Base-by-base conservation (phyloP, 768 basidiomycete genomes). In the Peribolospora baueri region DNA sequence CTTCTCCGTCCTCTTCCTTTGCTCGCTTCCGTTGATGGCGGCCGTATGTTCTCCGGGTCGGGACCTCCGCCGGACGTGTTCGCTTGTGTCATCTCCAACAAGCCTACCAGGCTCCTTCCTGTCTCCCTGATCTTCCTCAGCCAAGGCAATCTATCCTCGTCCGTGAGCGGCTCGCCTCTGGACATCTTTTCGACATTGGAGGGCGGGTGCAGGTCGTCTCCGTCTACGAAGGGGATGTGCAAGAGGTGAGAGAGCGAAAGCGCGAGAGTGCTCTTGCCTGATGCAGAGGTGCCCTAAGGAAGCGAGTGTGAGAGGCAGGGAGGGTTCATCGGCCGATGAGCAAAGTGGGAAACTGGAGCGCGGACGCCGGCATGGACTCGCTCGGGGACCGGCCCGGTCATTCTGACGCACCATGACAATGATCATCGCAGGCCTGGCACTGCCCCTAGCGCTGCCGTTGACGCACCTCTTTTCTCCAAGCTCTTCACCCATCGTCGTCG, bases 171-270 rank as follows among this genome's bases (percentile, higher is more conserved):
- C 36, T 71, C 67, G 0, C 86, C 86, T 1, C 69, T 64, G 4
- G 77, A 68, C 88, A 95, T 93, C 74, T 95, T 97, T 39, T 75
- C 79, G 46, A 91, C 75, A 66, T 91, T 91, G 9, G 74, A 67
- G 36, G 71, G 63, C 0, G 88, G 82, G 64, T 95, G 90, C 39
- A 93, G 72, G 58, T 82, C 79, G 65, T 93, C 88, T 39, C 82
- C 90, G 63, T 95, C 90, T 57, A 86, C 70, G 69, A 82, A 91
- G 1, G 85, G 80, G 57, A 85, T 42, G 38, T 14, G 42, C 38
- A 37, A 8, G 36, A 42, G 8, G 13, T 0, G 7, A 25, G 37
- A 50, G 51, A 48, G 46, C 4, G 41, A 52, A 60, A 54, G 38
- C 60, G 54, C 57, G 11, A 66, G 70, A 25, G 80, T 82, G 39